These are phyloP conservation scores for Periconia digitata DNA, from an alignment of 2,329 filamentous ascomycete genomes.

Conservation along the genomic window DNA sequence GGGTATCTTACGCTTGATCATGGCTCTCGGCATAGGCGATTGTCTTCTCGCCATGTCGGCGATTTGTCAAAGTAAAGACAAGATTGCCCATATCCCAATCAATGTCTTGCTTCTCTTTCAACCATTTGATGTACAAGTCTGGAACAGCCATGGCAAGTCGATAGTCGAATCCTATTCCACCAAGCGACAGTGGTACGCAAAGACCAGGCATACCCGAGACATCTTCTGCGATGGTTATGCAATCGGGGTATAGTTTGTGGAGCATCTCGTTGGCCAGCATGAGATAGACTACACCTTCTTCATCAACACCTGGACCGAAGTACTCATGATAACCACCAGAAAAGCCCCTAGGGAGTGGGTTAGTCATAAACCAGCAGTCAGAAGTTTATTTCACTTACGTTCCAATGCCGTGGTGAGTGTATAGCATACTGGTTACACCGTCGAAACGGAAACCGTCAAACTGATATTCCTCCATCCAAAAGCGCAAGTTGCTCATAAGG, in stretches of 20 bases:
- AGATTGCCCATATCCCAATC: constrained; percentile 90
- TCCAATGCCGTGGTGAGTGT: constrained; percentile 92
- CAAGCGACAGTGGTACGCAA: constrained; percentile 80
- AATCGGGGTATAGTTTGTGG: constrained; percentile 82
- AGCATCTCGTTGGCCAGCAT: constrained; percentile 97
- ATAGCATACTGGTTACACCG: constrained; percentile 98
- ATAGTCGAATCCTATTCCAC: constrained; percentile 96
- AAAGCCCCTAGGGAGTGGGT: constrained; percentile 70
- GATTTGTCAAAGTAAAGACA: constrained; percentile 85
- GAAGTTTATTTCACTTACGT: constrained; percentile 63
- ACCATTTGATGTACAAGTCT: constrained; percentile 98
- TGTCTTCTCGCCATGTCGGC: constrained; percentile 94
- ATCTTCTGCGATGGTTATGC: constrained; percentile 92
- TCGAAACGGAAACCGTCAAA: constrained; percentile 99
- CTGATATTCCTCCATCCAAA: constrained; percentile 98
- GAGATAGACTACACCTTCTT: constrained; percentile 91
- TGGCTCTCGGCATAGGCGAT: constrained; percentile 98
- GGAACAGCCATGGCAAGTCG: constrained; percentile 96
- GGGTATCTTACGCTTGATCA: constrained; percentile 85
- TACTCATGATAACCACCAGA: constrained; percentile 98
- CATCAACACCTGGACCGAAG: constrained; percentile 84
- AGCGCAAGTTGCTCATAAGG: constrained; percentile 88
- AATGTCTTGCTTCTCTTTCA: constrained; percentile 89
- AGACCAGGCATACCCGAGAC: constrained; percentile 99
- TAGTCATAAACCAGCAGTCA: constrained; percentile 10